Evolutionary conservation across 192 early-diverging fungal species (phyloP), one percentile per base, ranked within the genome.

Genomic region (Coemansia erecta): DNA sequence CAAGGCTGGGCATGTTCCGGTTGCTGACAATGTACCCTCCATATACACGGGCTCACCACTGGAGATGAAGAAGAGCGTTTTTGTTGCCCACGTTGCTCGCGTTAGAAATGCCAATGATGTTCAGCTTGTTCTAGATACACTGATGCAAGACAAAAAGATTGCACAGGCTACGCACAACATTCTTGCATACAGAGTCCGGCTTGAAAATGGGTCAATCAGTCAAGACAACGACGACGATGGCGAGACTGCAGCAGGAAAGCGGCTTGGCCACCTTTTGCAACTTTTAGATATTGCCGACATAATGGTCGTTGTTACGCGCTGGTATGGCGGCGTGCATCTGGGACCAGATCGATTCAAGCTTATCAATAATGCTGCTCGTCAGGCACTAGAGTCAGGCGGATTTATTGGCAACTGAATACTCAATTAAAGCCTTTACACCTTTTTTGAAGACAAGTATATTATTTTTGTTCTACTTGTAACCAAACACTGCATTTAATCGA

Each of bases 181-280:
- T 33, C 64, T 87, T 56, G 94, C 94, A 1, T 97, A 92, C 63
- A 86, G 93, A 8, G 86, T 97, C 45, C 75, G 79, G 14, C 53
- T 85, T 9, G 61, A 67, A 17, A 64, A 40, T 31, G 72, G 68
- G 1, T 70, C 72, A 17, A 61, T 80, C 17, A 69, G 68, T 40
- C 89, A 92, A 68, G 89, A 91, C 52, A 90, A 90, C 62, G 95
- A 97, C 68, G 95, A 97, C 68, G 94, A 97, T 49, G 95, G 95
- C 17, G 95, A 97, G 75, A 90, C 87, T 2, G 93, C 93, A 2
- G 95, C 95, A 5, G 95, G 95, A 13, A 85, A 85, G 59, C 73
- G 94, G 28, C 71, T 98, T 48, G 71, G 85, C 11, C 91, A 96
- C 76, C 71, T 98, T 60, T 69, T 98, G 66, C 85, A 94, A 58